These are phyloP conservation scores for Coffea eugenioides DNA, from an alignment of 257 asterid genomes.

Conservation along the genomic window DNA sequence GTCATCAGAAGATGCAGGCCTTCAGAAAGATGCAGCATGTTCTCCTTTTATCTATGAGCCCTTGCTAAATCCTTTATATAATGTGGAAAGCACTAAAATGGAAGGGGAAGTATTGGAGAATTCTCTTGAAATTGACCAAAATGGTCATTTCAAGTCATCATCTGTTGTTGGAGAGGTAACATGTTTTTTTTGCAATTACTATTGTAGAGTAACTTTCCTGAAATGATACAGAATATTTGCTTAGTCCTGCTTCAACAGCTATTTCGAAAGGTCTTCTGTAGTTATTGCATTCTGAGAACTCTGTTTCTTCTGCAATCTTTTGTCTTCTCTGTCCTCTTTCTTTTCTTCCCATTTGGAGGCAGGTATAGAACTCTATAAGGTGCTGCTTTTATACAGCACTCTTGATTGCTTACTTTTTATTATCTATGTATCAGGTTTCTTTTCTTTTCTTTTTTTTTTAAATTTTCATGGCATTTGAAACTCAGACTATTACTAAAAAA, in stretches of 20 bases:
- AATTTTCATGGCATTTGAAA: neutral
- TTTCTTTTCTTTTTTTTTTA: no score
- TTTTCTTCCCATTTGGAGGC: neutral
- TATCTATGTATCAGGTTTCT: neutral
- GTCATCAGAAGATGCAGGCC: conserved; percentile 14
- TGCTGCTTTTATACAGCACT: neutral
- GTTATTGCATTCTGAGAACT: neutral
- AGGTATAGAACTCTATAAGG: neutral
- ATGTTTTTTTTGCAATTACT: neutral
- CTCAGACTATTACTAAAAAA: neutral
- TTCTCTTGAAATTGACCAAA: conserved; percentile 12
- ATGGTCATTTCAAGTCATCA: conserved; percentile 8
- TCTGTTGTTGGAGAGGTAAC: conserved; percentile 25
- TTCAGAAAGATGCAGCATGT: conserved; percentile 10
- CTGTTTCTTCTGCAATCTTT: neutral
- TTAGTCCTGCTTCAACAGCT: neutral
- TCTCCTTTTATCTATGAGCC: conserved; percentile 16
- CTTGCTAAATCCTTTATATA: conserved; percentile 14
- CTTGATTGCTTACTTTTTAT: neutral
- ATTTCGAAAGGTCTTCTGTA: neutral
- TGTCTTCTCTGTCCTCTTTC: neutral
- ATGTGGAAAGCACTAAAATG: conserved; percentile 10
- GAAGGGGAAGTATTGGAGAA: conserved; percentile 1
- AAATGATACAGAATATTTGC: neutral
- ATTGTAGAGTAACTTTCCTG: neutral